A percentile compares a stretch with the other conserved stretches of the same genome.
phyloP scores from a whole-genome alignment of 768 basidiomycete genomes.

The Hygrocybe punicea region DNA sequence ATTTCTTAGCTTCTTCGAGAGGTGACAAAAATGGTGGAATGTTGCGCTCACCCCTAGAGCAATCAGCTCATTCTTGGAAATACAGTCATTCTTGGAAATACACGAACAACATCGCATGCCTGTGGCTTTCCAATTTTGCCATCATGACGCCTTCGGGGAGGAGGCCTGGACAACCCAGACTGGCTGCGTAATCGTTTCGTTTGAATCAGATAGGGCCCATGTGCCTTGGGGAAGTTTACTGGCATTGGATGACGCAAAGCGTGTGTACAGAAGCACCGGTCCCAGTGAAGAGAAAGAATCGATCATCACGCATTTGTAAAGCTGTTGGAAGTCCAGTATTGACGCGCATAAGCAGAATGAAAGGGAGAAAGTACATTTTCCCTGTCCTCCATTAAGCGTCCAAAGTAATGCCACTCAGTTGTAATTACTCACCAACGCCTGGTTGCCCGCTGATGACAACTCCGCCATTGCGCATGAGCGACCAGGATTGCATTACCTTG shows the following conservation, averaged over 20 bases:
- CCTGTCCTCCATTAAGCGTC: not conserved
- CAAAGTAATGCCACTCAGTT: not conserved
- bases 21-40: not conserved
- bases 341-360: not conserved
- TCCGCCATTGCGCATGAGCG: not conserved
- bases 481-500: not conserved
- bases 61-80: not conserved
- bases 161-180: not conserved
- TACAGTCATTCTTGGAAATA: not conserved
- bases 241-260: not conserved
- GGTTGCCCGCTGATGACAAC: not conserved
- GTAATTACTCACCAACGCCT: not conserved
- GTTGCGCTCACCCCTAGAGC: not conserved
- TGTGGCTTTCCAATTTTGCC: not conserved
- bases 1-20: too few species aligned
- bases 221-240: not conserved
- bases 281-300: slow-evolving; percentile 7
- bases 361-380: not conserved
- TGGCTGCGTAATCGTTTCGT: not conserved
- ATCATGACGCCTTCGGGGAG: not conserved
- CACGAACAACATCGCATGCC: not conserved
- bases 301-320: not conserved
- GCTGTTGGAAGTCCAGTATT: slow-evolving; percentile 2
- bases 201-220: slow-evolving; percentile 4
- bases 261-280: not conserved